A percentile compares a stretch with the other conserved stretches of the same genome.
These are phyloP conservation scores for Aureobasidium leucospermi DNA, from an alignment of 2,329 filamentous ascomycete species.

Conservation along the genomic window DNA sequence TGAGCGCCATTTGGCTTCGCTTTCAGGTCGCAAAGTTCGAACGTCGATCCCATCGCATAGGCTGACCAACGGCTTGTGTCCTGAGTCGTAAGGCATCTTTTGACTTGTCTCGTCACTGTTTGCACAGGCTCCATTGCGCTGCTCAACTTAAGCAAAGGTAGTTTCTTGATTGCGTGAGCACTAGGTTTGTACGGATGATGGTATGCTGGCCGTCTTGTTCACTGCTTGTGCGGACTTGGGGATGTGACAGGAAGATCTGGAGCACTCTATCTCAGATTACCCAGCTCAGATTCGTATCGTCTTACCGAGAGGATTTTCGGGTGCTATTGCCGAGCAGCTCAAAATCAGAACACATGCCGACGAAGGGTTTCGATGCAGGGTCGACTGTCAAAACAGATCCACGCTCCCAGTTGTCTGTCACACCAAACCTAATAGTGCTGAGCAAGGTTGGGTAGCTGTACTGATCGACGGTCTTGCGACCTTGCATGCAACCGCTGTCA, in stretches of 20 bases:
- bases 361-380: background rate
- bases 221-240: too few species aligned
- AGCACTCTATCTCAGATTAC: too few species aligned
- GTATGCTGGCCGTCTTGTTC: too few species aligned
- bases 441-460: background rate
- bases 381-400: background rate
- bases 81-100: background rate
- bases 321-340: background rate
- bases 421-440: background rate
- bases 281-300: too few species aligned
- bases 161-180: too few species aligned
- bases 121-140: too few species aligned
- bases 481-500: background rate
- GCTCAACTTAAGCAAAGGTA: too few species aligned
- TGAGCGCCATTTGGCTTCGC: background rate
- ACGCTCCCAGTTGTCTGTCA: background rate
- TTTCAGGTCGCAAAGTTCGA: background rate
- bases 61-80: background rate
- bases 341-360: background rate
- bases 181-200: too few species aligned
- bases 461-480: background rate
- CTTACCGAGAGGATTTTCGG: too few species aligned
- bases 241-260: too few species aligned
- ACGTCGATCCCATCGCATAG: background rate
- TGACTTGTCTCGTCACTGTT: too few species aligned